Evolutionary conservation across 1,284 basidiomycete genomes (phyloP), one percentile per base, ranked within the genome.

Genomic region (Trametes hirsuta): DNA sequence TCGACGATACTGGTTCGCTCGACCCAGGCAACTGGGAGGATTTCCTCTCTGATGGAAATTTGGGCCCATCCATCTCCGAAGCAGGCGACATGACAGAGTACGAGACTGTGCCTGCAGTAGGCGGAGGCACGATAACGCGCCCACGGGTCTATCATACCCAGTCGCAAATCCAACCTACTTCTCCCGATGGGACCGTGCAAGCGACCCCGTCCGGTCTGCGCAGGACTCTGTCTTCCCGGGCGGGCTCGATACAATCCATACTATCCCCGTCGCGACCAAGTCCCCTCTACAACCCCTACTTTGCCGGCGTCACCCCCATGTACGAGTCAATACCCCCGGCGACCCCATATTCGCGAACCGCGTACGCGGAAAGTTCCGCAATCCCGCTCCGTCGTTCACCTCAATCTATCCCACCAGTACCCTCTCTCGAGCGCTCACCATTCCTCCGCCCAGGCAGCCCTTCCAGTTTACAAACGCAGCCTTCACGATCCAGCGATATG

Each of bases 21-120:
- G 85, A 87, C 59, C 78, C 84, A 30, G 77, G 85, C 6, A 86
- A 88, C 52, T 92, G 91, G 90, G 85, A 87, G 25, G 84, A 85
- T 30, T 71, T 76, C 10, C 67, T 77, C 6, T 73, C 77, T 0
- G 77, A 78, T 52, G 74, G 58, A 2, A 72, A 75, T 18, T 63
- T 69, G 22, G 72, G 72, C 6, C 68, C 70, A 22, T 73, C 75
- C 6, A 65, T 68, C 30, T 66, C 68, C 5, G 74, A 69, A 21
- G 55, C 63, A 6, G 67, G 61, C 4, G 68, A 72, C 18, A 37
- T 65, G 40, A 47, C 64, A 6, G 77, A 79, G 62, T 77, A 76
- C 65, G 79, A 78, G 62, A 76, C 76, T 11, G 74, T 81, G 5
- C 85, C 87, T 0, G 86, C 88, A 3, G 85, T 90, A 3, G 86